Evolutionary conservation across 306 rosid species (phyloP).

Genomic region (Hippophae tibetana): DNA sequence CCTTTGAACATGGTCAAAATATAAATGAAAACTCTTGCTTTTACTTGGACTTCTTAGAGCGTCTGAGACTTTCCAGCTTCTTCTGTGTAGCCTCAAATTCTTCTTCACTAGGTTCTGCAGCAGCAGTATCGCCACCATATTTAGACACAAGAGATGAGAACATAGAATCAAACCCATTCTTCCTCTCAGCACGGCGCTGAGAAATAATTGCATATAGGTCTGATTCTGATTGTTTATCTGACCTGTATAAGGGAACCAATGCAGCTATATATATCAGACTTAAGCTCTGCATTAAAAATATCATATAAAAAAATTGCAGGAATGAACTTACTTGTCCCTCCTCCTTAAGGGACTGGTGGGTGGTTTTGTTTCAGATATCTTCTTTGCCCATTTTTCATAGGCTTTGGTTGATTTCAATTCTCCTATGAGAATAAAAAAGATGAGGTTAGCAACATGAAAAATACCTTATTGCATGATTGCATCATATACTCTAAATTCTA

Average conservation of each 20-base stretch:
- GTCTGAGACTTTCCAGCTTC: constrained; percentile 50
- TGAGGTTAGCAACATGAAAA: background rate
- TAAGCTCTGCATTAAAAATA: background rate
- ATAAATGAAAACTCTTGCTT: constrained; percentile 27
- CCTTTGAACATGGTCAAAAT: constrained; percentile 4
- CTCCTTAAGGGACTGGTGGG: constrained; percentile 70
- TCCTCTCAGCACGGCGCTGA: constrained; percentile 55
- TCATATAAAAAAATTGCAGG: constrained; percentile 4
- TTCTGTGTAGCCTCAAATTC: constrained; percentile 77
- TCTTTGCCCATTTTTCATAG: constrained; percentile 64
- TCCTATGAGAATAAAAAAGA: constrained; percentile 25
- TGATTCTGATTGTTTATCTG: constrained; percentile 40
- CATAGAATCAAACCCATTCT: constrained; percentile 57
- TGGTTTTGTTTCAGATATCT: constrained; percentile 67
- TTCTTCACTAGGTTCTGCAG: constrained; percentile 71
- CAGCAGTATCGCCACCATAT: constrained; percentile 42
- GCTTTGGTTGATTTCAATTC: constrained; percentile 67
- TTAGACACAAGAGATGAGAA: constrained; percentile 70
- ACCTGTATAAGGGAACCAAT: constrained; percentile 30
- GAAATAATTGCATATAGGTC: constrained; percentile 57
- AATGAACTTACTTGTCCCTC: constrained; percentile 42
- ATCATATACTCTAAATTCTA: too few species aligned
- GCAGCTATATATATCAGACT: background rate
- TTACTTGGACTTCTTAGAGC: constrained; percentile 49
- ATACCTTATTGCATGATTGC: background rate